Percentiles rank a stretch among this genome's conserved stretches.
phyloP scores from a whole-genome alignment of 352 stramenopile species.

The Phytophthora melonis region DNA sequence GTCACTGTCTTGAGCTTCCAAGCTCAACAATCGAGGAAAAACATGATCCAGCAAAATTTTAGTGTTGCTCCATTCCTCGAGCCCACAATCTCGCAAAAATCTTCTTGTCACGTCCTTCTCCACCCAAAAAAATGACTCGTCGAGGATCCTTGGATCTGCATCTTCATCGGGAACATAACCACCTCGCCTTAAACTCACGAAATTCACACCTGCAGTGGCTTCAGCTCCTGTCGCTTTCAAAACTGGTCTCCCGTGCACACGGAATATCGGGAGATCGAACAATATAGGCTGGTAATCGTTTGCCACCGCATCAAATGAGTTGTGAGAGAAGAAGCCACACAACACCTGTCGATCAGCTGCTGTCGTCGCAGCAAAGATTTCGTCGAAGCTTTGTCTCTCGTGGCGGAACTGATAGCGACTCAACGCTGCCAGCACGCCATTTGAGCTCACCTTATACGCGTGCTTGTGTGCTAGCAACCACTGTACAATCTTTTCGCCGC shows the following conservation, averaged over 20 bases:
- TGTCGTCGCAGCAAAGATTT: conserved; percentile 45
- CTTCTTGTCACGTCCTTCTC: conserved; percentile 44
- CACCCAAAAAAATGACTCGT: conserved; percentile 59
- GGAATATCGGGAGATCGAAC: conserved; percentile 63
- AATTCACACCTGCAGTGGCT: conserved; percentile 7
- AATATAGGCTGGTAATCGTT: conserved; percentile 48
- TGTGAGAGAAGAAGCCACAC: conserved; percentile 56
- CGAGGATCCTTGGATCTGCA: conserved; percentile 56
- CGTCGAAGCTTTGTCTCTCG: conserved; percentile 45
- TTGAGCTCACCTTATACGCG: conserved; percentile 55
- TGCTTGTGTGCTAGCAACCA: conserved; percentile 56
- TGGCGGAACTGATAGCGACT: conserved; percentile 44
- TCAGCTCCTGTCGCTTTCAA: neutral
- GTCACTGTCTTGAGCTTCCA: conserved; percentile 41
- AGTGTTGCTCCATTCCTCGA: conserved; percentile 68
- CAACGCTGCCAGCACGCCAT: conserved; percentile 54
- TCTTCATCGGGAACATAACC: conserved; percentile 52
- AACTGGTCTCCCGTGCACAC: conserved; percentile 33
- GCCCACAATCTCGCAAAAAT: conserved; percentile 57
- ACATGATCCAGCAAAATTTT: conserved; percentile 70
- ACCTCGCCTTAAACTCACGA: conserved; percentile 45
- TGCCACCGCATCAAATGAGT: conserved; percentile 45
- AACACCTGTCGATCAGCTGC: conserved; percentile 39
- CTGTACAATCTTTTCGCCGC: conserved; percentile 46
- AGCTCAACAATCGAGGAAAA: conserved; percentile 53